phyloP scores from a whole-genome alignment of 371 early-diverging fungal genomes.

The Mucor plumbeus region DNA sequence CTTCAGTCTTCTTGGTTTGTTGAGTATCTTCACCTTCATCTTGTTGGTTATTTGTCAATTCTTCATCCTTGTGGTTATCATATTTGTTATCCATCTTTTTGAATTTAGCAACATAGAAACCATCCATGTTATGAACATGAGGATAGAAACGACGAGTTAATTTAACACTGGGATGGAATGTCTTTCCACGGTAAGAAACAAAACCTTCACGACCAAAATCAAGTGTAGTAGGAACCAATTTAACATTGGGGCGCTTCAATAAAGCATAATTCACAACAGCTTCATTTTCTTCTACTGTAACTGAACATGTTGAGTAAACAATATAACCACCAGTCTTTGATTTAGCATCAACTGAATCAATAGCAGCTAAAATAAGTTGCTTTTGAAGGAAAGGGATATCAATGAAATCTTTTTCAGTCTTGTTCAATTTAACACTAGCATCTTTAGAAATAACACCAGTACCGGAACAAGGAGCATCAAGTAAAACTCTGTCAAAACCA shows the following conservation, averaged over 20 bases:
- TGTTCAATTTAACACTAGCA: conserved; percentile 94
- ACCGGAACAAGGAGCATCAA: conserved; percentile 99
- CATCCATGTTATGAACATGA: conserved; percentile 99
- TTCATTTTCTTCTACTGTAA: conserved; percentile 99
- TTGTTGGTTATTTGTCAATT: conserved; percentile 26
- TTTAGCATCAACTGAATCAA: conserved; percentile 96
- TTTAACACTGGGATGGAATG: conserved; percentile 87
- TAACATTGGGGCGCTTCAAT: conserved; percentile 92
- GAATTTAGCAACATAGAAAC: conserved; percentile 99
- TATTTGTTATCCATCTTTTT: conserved; percentile 84
- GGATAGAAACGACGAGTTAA: conserved; percentile 96
- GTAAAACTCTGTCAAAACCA: conserved; percentile 96
- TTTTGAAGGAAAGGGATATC: conserved; percentile 94
- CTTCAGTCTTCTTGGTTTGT: conserved; percentile 31
- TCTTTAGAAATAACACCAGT: conserved; percentile 99
- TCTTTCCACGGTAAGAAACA: conserved; percentile 82
- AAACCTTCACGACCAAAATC: conserved; percentile 96
- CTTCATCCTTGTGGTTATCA: conserved; percentile 48
- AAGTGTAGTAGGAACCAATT: conserved; percentile 87
- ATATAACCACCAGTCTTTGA: conserved; percentile 94
- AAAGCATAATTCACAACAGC: conserved; percentile 97
- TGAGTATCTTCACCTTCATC: conserved; percentile 20
- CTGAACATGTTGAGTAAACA: conserved; percentile 99
- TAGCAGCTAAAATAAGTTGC: conserved; percentile 95
- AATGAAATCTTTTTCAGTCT: conserved; percentile 90